Base-by-base conservation (phyloP, 139 green algal species). In the Chlamydomonas schloesseri region DNA sequence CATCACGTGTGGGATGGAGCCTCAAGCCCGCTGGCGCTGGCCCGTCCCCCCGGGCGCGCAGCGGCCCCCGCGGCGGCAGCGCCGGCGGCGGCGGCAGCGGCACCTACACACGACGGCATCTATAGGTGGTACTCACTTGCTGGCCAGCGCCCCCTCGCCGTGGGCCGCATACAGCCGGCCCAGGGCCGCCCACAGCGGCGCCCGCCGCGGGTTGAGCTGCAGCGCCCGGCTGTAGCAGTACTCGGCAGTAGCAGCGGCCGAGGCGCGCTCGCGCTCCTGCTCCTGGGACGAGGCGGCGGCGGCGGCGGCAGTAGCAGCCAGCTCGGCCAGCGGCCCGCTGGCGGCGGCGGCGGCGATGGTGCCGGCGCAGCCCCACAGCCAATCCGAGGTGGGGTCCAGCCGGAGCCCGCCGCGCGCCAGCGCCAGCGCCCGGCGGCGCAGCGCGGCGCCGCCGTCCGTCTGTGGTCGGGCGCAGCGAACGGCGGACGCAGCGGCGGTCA, bases 151-250 rank as follows among this genome's bases (percentile, higher is more conserved):
- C 5, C 82, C 87, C 81, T 89, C 84, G 0, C 83, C 91, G 23
- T 88, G 64, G 21, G 55, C 47, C 23, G 88, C 81, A 83, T 97
- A 98, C 50, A 97, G 86, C 8, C 94, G 87, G 1, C 92, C 95
- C 69, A 98, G 91, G 23, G 86, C 94, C 50, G 94, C 90, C 95
- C 95, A 98, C 28, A 90, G 82, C 13, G 75, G 21, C 11, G 93
- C 93, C 4, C 60, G 62, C 72, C 92, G 90, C 6, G 93, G 89
- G 87, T 98, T 93, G 37, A 98, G 95, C 83, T 95, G 89, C 65
- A 98, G 82, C 3, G 93, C 89, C 3, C 95, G 84, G 21, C 36
- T 80, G 34, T 94, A 91, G 18, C 90, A 90, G 64, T 96, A 96
- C 92, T 98, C 95, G 4, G 87, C 87, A n/a, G 29, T 47, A 4